A percentile compares a stretch with the other conserved stretches of the same genome.
Evolutionary conservation across 441 rosid species (phyloP).

Genomic region (Erodium texanum): DNA sequence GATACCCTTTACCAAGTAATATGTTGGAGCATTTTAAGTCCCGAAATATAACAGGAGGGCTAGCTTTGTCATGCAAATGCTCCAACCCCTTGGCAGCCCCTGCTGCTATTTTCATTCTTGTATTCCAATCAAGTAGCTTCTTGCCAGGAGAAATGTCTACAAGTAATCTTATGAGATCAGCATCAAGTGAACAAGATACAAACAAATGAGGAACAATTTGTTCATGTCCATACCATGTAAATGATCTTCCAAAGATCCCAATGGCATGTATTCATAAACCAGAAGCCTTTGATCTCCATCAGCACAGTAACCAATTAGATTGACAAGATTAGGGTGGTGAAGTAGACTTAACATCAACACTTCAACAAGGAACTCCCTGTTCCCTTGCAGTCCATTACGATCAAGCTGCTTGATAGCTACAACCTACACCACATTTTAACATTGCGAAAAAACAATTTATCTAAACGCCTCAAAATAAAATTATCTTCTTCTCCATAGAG

Average conservation of each 20-base stretch:
- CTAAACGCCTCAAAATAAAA: too few species aligned
- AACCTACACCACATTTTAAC: slow-evolving; percentile 22
- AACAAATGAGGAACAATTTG: neutral
- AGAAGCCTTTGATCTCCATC: slow-evolving; percentile 86
- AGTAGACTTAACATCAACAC: slow-evolving; percentile 71
- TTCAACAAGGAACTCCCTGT: slow-evolving; percentile 24
- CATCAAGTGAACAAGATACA: too few species aligned
- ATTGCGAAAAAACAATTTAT: too few species aligned
- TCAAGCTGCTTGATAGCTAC: neutral
- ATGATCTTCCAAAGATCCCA: slow-evolving; percentile 79
- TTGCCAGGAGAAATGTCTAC: slow-evolving; percentile 66
- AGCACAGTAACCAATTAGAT: slow-evolving; percentile 75
- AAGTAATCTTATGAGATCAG: neutral
- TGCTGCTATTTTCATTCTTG: slow-evolving; percentile 91
- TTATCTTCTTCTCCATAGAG: neutral
- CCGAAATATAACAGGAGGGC: slow-evolving; percentile 87
- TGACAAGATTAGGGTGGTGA: slow-evolving; percentile 78
- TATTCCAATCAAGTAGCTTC: slow-evolving; percentile 76
- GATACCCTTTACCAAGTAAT: slow-evolving; percentile 71
- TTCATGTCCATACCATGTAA: slow-evolving; percentile 40
- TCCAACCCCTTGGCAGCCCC: slow-evolving; percentile 95
- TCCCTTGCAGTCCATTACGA: slow-evolving; percentile 45
- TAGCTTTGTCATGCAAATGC: slow-evolving; percentile 78
- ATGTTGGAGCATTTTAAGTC: slow-evolving; percentile 88
- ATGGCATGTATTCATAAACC: slow-evolving; percentile 82